A percentile compares a stretch with the other conserved stretches of the same genome.
These are phyloP conservation scores for Corchorus capsularis DNA, from an alignment of 345 rosid genomes.

Conservation along the genomic window DNA sequence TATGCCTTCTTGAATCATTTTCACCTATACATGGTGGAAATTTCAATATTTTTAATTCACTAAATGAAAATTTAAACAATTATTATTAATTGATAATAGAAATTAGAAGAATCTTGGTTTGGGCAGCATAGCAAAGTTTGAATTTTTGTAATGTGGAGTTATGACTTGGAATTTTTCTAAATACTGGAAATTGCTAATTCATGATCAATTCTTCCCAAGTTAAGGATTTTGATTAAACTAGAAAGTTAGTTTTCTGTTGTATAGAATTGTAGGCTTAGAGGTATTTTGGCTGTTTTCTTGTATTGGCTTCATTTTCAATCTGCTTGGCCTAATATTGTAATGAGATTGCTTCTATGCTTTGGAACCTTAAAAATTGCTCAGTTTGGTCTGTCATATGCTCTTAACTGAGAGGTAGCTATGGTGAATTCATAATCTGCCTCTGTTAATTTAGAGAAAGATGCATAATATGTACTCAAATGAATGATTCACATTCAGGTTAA, in stretches of 20 bases:
- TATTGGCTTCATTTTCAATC: not conserved
- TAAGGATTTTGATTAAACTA: not conserved
- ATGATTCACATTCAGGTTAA: not conserved
- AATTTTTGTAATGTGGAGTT: not conserved
- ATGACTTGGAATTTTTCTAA: not conserved
- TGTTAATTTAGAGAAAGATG: not conserved
- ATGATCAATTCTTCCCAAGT: not conserved
- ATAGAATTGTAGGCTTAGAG: not conserved
- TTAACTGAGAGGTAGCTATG: not conserved
- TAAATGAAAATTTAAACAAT: not conserved
- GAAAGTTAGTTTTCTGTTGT: not conserved
- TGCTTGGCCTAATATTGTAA: not conserved
- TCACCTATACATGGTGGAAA: not conserved
- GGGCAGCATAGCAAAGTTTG: not conserved
- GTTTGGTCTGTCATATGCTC: not conserved
- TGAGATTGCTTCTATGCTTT: not conserved
- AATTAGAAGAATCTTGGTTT: not conserved
- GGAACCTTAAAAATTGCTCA: not conserved
- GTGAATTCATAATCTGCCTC: not conserved
- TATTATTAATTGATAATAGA: not conserved
- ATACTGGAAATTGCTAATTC: not conserved
- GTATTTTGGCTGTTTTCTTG: not conserved
- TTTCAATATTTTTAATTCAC: not conserved
- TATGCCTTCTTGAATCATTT: not conserved
- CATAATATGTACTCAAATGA: not conserved